Base-by-base conservation (phyloP, 306 rosid genomes). In the Trifolium repens region DNA sequence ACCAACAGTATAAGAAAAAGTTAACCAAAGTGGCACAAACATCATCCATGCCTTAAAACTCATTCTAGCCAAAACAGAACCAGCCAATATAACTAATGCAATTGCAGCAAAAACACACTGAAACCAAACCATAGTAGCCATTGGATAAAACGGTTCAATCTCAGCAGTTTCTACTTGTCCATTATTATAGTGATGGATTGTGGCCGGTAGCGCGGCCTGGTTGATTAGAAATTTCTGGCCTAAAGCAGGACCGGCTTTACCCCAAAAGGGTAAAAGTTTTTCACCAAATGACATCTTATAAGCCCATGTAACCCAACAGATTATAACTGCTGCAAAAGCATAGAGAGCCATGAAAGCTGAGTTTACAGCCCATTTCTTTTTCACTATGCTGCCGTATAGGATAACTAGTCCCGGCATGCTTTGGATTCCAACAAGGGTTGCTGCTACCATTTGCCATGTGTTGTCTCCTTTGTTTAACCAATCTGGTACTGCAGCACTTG, bases 391-490 rank as follows among this genome's bases (percentile, higher is more conserved):
- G 2, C 93, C 91, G 54, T 89, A 89, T 9, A 89, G 87, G 17
- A 89, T 89, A 0, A 89, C 89, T 0, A 89, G 74, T 1, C 93
- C 93, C 1, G 93, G 90, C 84, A 89, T 81, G 81, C 89, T 87
- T 2, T 89, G 93, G 0, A 89, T 82, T 3, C 93, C 90, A 0
- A 89, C 90, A 0, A 89, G 81, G 3, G 89, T 89, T 5, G 93
- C 93, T 0, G 91, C 13, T 1, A 81, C 10, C 93, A 89, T 81
- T 66, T 89, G 91, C 93, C 91, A 89, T 39, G 89, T 63, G 85
- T 89, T 89, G 85, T 89, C 91, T 8, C 91, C 93, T 69, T 89
- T 89, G 88, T 89, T 89, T 53, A 89, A 14, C 93, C 93, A 89
- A 0, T 43, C 84, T 0, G 89, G 93, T 2, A 84, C 88, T 0